These are phyloP conservation scores for Inga laurina DNA, from an alignment of 306 rosid genomes.

Conservation along the genomic window DNA sequence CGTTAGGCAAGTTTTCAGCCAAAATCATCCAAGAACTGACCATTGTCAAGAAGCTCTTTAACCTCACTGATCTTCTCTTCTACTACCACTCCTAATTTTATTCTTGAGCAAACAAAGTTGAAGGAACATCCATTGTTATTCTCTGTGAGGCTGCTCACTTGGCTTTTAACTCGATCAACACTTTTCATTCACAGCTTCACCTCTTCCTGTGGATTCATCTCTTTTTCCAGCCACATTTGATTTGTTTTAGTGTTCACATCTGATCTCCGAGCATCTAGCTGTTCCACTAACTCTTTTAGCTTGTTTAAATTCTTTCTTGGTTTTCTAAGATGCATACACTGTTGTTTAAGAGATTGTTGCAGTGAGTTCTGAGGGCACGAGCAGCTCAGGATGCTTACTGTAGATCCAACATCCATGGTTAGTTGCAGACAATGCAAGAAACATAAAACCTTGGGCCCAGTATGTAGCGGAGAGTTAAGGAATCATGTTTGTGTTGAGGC, in stretches of 20 bases:
- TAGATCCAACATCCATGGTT: background rate
- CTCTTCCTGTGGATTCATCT: background rate
- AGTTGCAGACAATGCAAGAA: background rate
- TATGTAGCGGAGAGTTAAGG: background rate
- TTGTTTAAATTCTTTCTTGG: background rate
- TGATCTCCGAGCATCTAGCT: background rate
- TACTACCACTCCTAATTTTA: background rate
- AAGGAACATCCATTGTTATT: background rate
- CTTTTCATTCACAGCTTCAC: background rate
- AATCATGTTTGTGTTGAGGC: background rate
- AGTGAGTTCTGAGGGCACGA: background rate
- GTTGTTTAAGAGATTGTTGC: background rate
- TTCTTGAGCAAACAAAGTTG: background rate
- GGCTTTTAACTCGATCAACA: background rate
- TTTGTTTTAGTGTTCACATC: background rate
- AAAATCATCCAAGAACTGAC: background rate
- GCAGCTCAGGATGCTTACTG: background rate
- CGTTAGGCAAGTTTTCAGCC: background rate
- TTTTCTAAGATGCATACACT: background rate
- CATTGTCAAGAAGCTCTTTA: background rate
- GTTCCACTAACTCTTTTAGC: background rate
- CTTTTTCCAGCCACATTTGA: slow-evolving; percentile 2
- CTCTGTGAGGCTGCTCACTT: background rate
- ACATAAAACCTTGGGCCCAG: background rate
- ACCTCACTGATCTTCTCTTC: background rate